These are phyloP conservation scores for Colletotrichum horii DNA, from an alignment of 2,329 filamentous ascomycete genomes.

Conservation along the genomic window DNA sequence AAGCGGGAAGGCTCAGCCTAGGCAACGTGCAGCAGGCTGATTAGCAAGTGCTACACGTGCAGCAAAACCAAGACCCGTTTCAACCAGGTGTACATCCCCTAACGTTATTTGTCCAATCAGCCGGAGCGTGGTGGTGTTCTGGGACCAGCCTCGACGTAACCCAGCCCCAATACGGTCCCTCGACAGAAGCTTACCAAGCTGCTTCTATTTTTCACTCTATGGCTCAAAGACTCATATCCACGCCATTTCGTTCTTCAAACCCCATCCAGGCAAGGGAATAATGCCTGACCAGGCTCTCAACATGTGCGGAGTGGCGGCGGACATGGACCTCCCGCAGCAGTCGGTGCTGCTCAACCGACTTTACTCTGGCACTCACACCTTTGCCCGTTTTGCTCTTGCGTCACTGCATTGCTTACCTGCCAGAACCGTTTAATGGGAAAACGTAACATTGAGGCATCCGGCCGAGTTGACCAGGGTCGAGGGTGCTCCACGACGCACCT, in stretches of 20 bases:
- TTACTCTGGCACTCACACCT: neutral
- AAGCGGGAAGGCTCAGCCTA: neutral
- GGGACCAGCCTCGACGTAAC: neutral
- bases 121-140: neutral
- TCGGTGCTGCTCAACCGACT: neutral
- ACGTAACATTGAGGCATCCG: slow-evolving; percentile 10
- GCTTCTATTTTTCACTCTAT: slow-evolving; percentile 17
- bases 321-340: neutral
- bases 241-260: neutral
- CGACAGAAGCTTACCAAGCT: slow-evolving; percentile 16
- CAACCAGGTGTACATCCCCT: neutral
- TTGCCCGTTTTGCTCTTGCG: neutral
- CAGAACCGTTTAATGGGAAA: neutral
- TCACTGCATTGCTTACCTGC: neutral
- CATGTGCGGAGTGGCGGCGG: neutral
- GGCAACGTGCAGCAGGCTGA: neutral
- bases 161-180: neutral
- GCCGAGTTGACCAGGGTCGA: neutral
- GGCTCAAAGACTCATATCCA: neutral
- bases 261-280: neutral
- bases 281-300: neutral
- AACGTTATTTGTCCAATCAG: slow-evolving; percentile 2
- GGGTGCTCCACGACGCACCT: neutral
- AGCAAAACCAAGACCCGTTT: neutral
- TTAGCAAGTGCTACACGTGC: neutral